Base-by-base conservation (phyloP, 768 basidiomycete genomes). In the Hypholoma fasciculare region DNA sequence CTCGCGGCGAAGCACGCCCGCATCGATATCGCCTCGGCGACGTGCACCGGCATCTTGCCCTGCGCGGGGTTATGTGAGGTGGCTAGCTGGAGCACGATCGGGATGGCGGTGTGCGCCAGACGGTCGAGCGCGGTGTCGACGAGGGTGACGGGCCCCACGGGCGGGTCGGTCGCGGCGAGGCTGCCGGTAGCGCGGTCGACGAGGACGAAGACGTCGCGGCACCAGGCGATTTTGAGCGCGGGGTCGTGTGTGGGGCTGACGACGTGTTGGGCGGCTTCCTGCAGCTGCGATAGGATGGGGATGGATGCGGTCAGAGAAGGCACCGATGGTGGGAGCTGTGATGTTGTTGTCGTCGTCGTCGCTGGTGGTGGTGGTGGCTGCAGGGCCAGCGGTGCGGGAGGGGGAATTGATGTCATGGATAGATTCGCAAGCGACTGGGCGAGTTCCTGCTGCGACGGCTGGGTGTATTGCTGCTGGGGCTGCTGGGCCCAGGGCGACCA, bases 161-260 rank as follows among this genome's bases (percentile, higher is more conserved):
- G 72, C 1, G 77, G 72, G 43, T 85, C 84, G 0, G 77, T 71
- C 52, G 79, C 65, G 0, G 74, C 6, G 68, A 49, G 20, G 63
- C 57, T 37, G 70, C 56, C 49, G 17, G 52, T 27, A 0, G 67
- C 61, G 42, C 63, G 82, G 52, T 96, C 90, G 54, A 92, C 84
- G 57, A 96, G 84, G 65, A 86, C 83, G 57, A 95, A 71, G 56
- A 96, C 90, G 61, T 96, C 93, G 49, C 91, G 80, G 14, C 85
- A 84, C 94, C 94, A 98, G 26, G 82, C 77, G 5, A 96, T 71
- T 64, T 86, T 85, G 43, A 85, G 78, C 0, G 74, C 68, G 2
- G 88, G 87, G 63, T 87, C 85, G 57, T 82, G 81, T 39, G 66
- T 66, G 1, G 87, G 81, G 1, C 77, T 72, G 53, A 88, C 85